A percentile compares a stretch with the other conserved stretches of the same genome.
These are phyloP conservation scores for Carnegiea gigantea DNA, from an alignment of 179 eudicot genomes.

Conservation along the genomic window DNA sequence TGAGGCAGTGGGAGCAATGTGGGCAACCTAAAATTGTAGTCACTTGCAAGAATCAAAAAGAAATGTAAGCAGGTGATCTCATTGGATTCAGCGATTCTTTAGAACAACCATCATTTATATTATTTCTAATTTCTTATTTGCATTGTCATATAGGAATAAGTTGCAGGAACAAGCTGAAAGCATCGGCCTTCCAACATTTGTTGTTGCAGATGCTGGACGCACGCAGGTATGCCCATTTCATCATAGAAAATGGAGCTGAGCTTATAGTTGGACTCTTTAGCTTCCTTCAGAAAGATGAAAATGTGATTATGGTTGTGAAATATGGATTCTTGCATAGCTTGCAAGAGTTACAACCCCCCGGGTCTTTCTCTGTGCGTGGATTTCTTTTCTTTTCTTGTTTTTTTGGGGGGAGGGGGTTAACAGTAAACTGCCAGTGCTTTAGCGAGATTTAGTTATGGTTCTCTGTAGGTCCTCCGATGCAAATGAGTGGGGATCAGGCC, in stretches of 20 bases:
- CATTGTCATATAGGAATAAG: conserved; percentile 61
- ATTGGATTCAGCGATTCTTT: neutral
- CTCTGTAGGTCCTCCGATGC: too few relatives aligned
- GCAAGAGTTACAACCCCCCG: too few relatives aligned
- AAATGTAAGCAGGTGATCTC: conserved; percentile 64
- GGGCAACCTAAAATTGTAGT: conserved; percentile 96
- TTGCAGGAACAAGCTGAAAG: conserved; percentile 79
- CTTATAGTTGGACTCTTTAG: neutral
- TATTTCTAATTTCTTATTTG: conserved; percentile 9
- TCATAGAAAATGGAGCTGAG: too few relatives aligned
- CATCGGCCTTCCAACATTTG: conserved; percentile 90
- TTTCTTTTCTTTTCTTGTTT: too few relatives aligned
- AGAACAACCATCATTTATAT: neutral
- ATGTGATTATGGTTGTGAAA: too few relatives aligned
- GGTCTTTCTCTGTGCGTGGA: too few relatives aligned
- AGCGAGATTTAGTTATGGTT: too few relatives aligned
- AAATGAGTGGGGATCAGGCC: too few relatives aligned
- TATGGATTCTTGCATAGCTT: too few relatives aligned
- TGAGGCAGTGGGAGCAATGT: conserved; percentile 88
- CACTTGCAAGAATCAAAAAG: conserved; percentile 94
- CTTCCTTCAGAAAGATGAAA: neutral
- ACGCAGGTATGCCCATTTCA: conserved; percentile 58
- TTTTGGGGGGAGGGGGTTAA: too few relatives aligned
- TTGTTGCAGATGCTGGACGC: conserved; percentile 97
- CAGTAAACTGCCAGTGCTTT: too few relatives aligned